Percentiles rank a stretch among this genome's conserved stretches.
Conservation (phyloP, 768 basidiomycete species). For the Leccinum arenicola region DNA sequence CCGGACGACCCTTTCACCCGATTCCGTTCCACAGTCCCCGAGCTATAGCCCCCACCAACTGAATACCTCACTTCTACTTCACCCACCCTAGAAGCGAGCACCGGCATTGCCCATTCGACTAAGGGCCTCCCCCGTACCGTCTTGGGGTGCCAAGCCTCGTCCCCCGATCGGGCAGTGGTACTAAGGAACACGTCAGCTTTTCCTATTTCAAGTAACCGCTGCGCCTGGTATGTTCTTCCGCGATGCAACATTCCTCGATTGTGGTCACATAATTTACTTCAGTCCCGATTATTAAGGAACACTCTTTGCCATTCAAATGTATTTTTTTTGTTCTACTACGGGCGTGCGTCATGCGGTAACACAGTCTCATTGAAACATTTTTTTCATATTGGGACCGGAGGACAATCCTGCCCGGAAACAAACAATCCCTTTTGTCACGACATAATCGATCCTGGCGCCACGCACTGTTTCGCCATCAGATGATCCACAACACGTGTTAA, state of each 20-base stretch:
- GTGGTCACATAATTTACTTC: constrained; percentile 24
- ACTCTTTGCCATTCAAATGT: constrained; percentile 18
- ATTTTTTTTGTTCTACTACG: constrained; percentile 24
- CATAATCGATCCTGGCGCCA: constrained; percentile 16
- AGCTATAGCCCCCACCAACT: constrained; percentile 27
- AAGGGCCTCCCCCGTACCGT: constrained; percentile 19
- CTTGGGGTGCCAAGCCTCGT: constrained; percentile 22
- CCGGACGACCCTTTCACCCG: constrained; percentile 31
- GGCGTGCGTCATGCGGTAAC: constrained; percentile 21
- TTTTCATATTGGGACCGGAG: constrained; percentile 29
- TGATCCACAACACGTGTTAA: constrained; percentile 30
- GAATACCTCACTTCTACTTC: constrained; percentile 16
- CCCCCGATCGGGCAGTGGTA: constrained; percentile 18
- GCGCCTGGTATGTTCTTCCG: constrained; percentile 28
- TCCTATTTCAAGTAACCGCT: constrained; percentile 19
- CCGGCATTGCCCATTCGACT: constrained; percentile 33
- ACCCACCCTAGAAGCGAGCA: constrained; percentile 20
- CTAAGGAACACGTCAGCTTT: constrained; percentile 14
- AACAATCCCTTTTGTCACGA: constrained; percentile 19
- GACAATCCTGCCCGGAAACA: constrained; percentile 23
- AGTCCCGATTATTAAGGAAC: constrained; percentile 33
- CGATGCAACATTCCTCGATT: constrained; percentile 25
- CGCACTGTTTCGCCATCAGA: constrained; percentile 20
- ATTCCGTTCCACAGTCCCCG: constrained; percentile 31
- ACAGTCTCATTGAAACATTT: constrained; percentile 25